These are phyloP conservation scores for Corylus americana DNA, from an alignment of 306 rosid genomes.

Conservation along the genomic window DNA sequence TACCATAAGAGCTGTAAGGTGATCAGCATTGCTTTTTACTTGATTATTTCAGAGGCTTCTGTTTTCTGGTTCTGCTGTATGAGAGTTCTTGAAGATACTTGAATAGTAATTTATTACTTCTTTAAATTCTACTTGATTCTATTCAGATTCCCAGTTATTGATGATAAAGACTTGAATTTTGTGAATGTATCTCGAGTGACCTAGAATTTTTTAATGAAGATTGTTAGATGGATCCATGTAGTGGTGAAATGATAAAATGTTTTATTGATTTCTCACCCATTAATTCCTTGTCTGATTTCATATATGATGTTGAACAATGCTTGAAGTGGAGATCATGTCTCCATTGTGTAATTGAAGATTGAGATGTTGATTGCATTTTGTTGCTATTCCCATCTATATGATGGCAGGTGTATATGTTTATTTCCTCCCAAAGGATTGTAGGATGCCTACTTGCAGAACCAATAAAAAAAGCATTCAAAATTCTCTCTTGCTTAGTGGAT, in stretches of 20 bases:
- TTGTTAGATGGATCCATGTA: background rate
- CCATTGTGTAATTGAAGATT: background rate
- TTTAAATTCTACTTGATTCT: background rate
- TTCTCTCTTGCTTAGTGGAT: constrained; percentile 43
- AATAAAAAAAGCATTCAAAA: constrained; percentile 65
- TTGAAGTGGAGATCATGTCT: background rate
- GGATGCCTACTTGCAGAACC: constrained; percentile 76
- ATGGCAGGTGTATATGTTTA: constrained; percentile 67
- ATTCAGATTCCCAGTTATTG: background rate
- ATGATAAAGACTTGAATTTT: background rate
- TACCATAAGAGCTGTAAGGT: constrained; percentile 68
- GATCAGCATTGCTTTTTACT: constrained; percentile 6
- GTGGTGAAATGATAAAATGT: background rate
- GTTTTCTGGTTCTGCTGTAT: background rate
- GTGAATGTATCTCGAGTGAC: background rate
- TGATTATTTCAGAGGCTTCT: constrained; percentile 5
- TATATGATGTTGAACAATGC: background rate
- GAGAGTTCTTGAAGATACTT: background rate
- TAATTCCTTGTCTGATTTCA: background rate
- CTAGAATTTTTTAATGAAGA: background rate
- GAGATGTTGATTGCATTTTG: background rate
- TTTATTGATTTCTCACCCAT: background rate
- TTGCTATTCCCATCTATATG: background rate
- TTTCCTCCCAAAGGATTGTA: constrained; percentile 53
- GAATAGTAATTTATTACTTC: background rate